A percentile compares a stretch with the other conserved stretches of the same genome.
These are phyloP conservation scores for Umbilicus rupestris DNA, from an alignment of 164 flowering plant genomes.

Conservation along the genomic window DNA sequence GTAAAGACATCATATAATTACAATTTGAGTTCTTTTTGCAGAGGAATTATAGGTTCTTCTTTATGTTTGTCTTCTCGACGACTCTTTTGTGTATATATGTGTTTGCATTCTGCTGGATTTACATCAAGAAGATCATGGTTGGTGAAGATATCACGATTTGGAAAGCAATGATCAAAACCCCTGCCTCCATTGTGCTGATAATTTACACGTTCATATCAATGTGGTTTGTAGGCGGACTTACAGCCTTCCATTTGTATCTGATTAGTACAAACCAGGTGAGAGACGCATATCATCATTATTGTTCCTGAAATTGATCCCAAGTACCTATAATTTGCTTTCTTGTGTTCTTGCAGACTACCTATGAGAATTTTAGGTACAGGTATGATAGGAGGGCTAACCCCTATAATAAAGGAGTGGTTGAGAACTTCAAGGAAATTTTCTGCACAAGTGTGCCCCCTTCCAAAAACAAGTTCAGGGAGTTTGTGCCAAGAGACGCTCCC, in stretches of 20 bases:
- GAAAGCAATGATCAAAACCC: constrained; percentile 87
- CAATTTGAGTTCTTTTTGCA: constrained; percentile 32
- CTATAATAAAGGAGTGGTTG: constrained; percentile 13
- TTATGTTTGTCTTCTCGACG: constrained; percentile 93
- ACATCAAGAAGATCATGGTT: constrained; percentile 59
- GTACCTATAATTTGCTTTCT: neutral
- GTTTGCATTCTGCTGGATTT: constrained; percentile 86
- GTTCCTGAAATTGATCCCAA: neutral
- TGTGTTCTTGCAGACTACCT: constrained; percentile 45
- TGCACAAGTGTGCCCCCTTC: constrained; percentile 23
- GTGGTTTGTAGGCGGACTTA: constrained; percentile 98
- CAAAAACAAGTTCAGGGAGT: constrained; percentile 59
- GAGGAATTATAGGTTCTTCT: constrained; percentile 92
- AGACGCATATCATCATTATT: neutral
- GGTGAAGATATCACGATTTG: constrained; percentile 52
- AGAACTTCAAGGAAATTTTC: constrained; percentile 9
- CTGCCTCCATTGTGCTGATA: constrained; percentile 78
- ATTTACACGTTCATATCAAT: constrained; percentile 74
- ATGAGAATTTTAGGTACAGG: constrained; percentile 54
- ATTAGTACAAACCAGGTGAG: constrained; percentile 83
- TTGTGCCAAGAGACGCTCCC: constrained; percentile 37
- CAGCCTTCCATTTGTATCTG: constrained; percentile 83
- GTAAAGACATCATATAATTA: neutral
- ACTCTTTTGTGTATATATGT: constrained; percentile 85
- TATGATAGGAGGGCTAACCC: constrained; percentile 60